Evolutionary conservation across 345 rosid species (phyloP), one percentile per base, ranked within the genome.

Genomic region (Excoecaria cochinchinensis): DNA sequence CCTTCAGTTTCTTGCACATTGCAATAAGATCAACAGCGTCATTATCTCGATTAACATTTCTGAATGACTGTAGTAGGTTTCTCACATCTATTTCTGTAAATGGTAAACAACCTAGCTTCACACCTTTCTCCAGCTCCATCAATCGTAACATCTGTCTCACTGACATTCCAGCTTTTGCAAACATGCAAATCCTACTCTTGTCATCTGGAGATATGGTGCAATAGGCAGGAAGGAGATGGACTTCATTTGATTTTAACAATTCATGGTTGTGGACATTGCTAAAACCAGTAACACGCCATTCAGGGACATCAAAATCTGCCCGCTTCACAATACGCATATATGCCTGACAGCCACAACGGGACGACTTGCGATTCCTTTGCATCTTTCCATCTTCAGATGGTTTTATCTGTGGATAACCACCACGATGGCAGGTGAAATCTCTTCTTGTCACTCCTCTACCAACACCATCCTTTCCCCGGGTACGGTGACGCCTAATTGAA

Each of bases 11-110:
- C 78, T 80, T 82, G 78, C 83, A 86, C 68, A 70, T 78, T 31
- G 75, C 87, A 51, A 82, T 59, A 63, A 86, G 82, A 69, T 82
- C 89, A 59, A 82, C 64, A 4, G 74, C 83, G 74, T 86, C 87
- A 74, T 78, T 65, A 38, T 74, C 78, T 40, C 50, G 66, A 55
- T 70, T 74, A 5, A 72, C 42, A 58, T 72, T 78, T 72, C 73
- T 78, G 24, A 78, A 58, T 46, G 81, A 72, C 61, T 72, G 81
- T 2, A 78, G 53, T 14, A 72, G 53, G 69, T 78, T 78, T 58
- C 81, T 78, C 68, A 73, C 81, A 67, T 78, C 81, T 47, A 57
- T 38, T 73, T 78, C 77, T 4, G 81, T 78, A 67, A 48, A 78
- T 9, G 81, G 81, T 55, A 78, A 72, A 68, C 77, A 66, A 31